Evolutionary conservation across 2,329 filamentous ascomycete species (phyloP), one percentile per base, ranked within the genome.

Genomic region (Fusarium poae): DNA sequence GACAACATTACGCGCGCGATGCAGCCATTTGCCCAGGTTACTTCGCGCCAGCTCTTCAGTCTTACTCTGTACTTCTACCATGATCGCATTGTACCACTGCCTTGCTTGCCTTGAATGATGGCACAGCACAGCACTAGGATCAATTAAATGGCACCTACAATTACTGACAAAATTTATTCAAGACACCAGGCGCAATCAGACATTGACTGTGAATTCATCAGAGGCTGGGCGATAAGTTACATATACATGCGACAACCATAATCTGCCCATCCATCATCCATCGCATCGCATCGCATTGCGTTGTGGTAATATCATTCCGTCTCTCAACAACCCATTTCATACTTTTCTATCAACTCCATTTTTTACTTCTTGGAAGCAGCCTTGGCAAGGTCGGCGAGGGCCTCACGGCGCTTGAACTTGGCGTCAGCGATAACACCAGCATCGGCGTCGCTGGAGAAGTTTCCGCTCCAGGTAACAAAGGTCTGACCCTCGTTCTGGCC

Each of bases 341-440:
- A 45, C 23, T 48, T 34, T 43, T 15, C 25, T 11, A 16, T 20
- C 25, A 9, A 21, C 20, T 15, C 30, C 18, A 21, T 15, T 20
- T 39, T 56, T 62, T 73, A 75, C 50, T 74, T 74, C 58, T 75
- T 75, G 18, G 58, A 49, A 6, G 82, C 85, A 32, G 79, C 83
- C 73, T 84, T 84, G 60, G 86, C 88, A 39, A 92, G 83, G 73
- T 91, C 90, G 49, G 87, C 86, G 37, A 92, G 83, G 50, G 89
- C 90, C 77, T 92, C 90, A 52, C 88, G 88, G 66, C 90, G 89
- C 86, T 92, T 92, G 85, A 89, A 92, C 82, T 90, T 91, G 74
- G 89, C 90, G 76, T 92, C 90, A 78, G 91, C 87, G 69, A 92
- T 91, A 62, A 92, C 90, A 72, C 85, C 89, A 40, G 89, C 88